A percentile compares a stretch with the other conserved stretches of the same genome.
Evolutionary conservation across 768 basidiomycete species (phyloP).

Genomic region (Cubamyces lactineus): DNA sequence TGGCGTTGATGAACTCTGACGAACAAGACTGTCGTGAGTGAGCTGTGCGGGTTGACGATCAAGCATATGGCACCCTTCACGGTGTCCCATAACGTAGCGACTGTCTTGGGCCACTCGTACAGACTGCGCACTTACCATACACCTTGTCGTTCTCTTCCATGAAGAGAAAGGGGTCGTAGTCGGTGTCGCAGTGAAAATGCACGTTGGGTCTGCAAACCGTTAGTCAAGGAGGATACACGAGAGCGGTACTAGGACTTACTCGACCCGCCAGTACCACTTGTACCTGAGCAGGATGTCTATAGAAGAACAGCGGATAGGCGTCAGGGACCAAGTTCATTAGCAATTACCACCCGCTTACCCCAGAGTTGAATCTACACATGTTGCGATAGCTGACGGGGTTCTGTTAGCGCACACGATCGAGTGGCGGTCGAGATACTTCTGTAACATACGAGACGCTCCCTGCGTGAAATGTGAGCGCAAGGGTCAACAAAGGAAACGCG

Average conservation of each 20-base stretch:
- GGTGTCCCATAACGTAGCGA: conserved; percentile 65
- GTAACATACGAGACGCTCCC: conserved; percentile 47
- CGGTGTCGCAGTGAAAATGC: conserved; percentile 72
- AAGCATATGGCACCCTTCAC: conserved; percentile 47
- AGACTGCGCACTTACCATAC: conserved; percentile 57
- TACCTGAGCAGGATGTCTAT: conserved; percentile 63
- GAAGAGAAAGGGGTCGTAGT: conserved; percentile 65
- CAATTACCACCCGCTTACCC: no score
- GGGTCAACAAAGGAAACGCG: neutral
- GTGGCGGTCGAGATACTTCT: neutral
- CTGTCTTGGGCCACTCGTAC: conserved; percentile 66
- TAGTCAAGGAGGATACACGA: conserved; percentile 8
- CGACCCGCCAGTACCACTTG: conserved; percentile 79
- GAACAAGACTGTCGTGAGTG: neutral
- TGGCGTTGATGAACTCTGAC: conserved; percentile 53
- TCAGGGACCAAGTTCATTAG: neutral
- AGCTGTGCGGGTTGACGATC: conserved; percentile 32
- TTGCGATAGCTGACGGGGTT: conserved; percentile 56
- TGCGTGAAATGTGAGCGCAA: conserved; percentile 19
- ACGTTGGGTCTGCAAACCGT: conserved; percentile 68
- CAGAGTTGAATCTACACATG: conserved; percentile 79
- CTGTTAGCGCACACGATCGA: neutral
- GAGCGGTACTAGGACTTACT: conserved; percentile 39
- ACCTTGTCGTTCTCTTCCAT: conserved; percentile 73
- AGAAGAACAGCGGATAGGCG: conserved; percentile 61